Evolutionary conservation across 352 stramenopile species (phyloP), one percentile per base, ranked within the genome.

Genomic region (Aphanomyces stellatus): DNA sequence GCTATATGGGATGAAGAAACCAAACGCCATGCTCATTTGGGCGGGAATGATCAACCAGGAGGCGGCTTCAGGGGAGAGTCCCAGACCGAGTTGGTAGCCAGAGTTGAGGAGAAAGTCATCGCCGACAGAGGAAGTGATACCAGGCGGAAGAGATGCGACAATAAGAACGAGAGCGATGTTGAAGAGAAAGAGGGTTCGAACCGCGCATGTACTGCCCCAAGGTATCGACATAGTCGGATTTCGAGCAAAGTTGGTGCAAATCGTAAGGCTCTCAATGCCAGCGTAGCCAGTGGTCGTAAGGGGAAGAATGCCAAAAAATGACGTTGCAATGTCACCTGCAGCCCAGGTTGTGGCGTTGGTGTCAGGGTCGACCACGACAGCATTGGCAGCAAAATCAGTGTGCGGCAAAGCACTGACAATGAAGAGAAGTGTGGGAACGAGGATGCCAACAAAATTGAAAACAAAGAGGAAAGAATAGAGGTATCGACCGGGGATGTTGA

Each of bases 11-110:
- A 62, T 22, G 19, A 62, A 62, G 19, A 62, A 62, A 10, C 53
- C 53, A 8, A 30, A 24, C 6, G 53, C 53, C 53, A 62, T 62
- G 53, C 53, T 25, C 53, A 62, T 62, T 43, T 62, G 53, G 3
- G 53, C 53, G 7, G 53, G 53, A 4, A 62, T 13, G 5, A 62
- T 62, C 8, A 62, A 15, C 53, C 53, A 62, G 15, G 49, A 13
- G 33, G n/a, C 53, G 4, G 43, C 31, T 2, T n/a, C 27, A 10
- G 22, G 13, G 3, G 53, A 62, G 3, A 53, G 4, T 4, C 53
- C 53, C 10, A 62, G 33, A 3, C 53, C 53, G 19, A 62, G 5
- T 19, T 3, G 13, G n/a, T 27, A 13, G 2, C 56, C 56, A 25
- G 24, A 13, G 41, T 64, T 64, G 10, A 64, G 35, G 6, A 35